These are phyloP conservation scores for Papilionanthe hybrid DNA, from an alignment of 116 monocot species.

Conservation along the genomic window DNA sequence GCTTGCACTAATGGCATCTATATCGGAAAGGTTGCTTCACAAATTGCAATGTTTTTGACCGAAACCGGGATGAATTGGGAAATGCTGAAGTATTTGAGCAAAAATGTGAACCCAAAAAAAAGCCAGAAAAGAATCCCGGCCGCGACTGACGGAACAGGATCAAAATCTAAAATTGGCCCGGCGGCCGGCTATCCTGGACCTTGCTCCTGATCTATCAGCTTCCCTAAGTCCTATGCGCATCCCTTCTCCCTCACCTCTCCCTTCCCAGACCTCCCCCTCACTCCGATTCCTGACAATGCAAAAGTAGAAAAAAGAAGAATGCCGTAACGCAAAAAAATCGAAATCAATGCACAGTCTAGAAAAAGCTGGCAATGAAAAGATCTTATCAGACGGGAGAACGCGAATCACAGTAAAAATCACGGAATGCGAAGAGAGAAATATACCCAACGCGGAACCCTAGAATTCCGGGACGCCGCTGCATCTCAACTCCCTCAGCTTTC, in stretches of 20 bases:
- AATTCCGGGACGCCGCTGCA: neutral
- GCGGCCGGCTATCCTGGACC: neutral
- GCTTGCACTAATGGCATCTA: too few relatives aligned
- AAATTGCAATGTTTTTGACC: too few relatives aligned
- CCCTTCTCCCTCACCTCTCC: neutral
- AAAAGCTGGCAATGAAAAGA: neutral
- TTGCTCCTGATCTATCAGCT: neutral
- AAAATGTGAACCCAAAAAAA: neutral
- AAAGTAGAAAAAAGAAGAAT: neutral
- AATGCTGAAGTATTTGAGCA: too few relatives aligned
- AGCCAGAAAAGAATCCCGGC: neutral
- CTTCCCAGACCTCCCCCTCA: neutral
- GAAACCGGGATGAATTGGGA: too few relatives aligned
- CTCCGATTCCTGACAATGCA: neutral
- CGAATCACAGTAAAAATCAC: neutral
- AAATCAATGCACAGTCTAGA: neutral
- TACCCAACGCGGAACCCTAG: neutral
- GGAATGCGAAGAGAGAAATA: neutral
- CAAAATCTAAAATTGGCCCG: constrained; percentile 9
- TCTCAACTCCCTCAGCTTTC: neutral
- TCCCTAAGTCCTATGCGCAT: neutral
- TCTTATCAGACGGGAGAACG: too few relatives aligned
- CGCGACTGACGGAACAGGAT: neutral
- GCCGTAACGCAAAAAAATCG: neutral
- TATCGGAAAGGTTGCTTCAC: too few relatives aligned